Conservation (phyloP, 768 basidiomycete species). For the Mycena filopes region DNA sequence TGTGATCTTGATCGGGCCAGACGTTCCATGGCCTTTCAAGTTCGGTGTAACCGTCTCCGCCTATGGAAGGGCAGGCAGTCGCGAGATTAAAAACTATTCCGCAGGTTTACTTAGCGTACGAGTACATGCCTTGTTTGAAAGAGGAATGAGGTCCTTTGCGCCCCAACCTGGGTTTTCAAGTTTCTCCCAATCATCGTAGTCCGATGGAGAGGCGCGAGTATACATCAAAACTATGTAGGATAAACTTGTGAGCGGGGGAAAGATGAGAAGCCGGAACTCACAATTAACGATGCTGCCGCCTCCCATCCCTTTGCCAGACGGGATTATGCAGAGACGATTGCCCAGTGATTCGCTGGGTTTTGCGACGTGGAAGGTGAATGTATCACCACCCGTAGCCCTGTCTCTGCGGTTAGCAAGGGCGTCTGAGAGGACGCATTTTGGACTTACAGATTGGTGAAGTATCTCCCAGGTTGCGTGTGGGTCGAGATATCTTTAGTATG, state of each 20-base stretch:
- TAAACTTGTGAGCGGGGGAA: not conserved
- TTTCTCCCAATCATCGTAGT: constrained; percentile 72
- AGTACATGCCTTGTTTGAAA: constrained; percentile 65
- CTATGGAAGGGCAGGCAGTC: constrained; percentile 40
- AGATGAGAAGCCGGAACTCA: constrained; percentile 37
- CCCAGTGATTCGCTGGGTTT: constrained; percentile 50
- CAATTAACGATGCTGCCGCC: constrained; percentile 71
- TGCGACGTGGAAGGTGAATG: constrained; percentile 56
- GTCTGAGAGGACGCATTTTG: constrained; percentile 38
- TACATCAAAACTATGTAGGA: constrained; percentile 59
- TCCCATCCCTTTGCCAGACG: constrained; percentile 62
- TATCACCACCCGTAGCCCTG: constrained; percentile 43
- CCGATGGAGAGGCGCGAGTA: constrained; percentile 66
- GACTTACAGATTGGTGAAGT: constrained; percentile 52
- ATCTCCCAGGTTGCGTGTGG: constrained; percentile 67
- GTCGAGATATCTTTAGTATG: constrained; percentile 54
- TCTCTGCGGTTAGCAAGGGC: too few species aligned
- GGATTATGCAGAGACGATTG: constrained; percentile 57
- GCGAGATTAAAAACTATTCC: not conserved
- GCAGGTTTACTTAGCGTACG: not conserved
- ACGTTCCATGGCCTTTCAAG: constrained; percentile 55
- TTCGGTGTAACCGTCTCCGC: constrained; percentile 52
- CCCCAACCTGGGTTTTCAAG: constrained; percentile 70
- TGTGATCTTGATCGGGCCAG: constrained; percentile 63
- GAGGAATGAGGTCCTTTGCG: constrained; percentile 63